Evolutionary conservation across 163 green algal species (phyloP), one percentile per base, ranked within the genome.

Genomic region (Coccomyxa subellipsoidea): DNA sequence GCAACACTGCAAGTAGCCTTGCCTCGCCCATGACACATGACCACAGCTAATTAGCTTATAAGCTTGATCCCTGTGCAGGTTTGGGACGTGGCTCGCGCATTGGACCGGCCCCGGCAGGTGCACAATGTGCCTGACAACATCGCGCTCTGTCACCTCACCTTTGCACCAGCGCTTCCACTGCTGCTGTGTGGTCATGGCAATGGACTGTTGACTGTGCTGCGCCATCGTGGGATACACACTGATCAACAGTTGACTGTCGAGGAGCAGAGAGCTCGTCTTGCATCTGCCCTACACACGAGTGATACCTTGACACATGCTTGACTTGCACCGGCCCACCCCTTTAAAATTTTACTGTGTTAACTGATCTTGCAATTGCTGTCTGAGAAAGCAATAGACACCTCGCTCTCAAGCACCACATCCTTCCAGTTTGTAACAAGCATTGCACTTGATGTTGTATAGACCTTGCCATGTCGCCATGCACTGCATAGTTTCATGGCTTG

Each of bases 81-180:
- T 59, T 97, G 93, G 93, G 93, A 97, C 82, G 87, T 96, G 53
- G 80, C 86, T 9, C 81, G 86, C 10, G 94, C 89, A 15, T 93
- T 93, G 40, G 85, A 96, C 71, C 93, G 92, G 71, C 93, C 93
- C 0, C 85, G 93, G 12, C 84, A 85, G 23, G 77, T 84, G 6
- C 70, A 71, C 0, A 71, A 7, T 27, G 38, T 31, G 2, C 36
- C 75, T 27, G 75, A 35, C 18, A 29, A 32, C 75, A 29, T 25
- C 38, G 75, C 75, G 21, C n/a, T 66, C 7, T 69, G 36, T 37
- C n/a, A 37, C 37, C 36, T 79, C 36, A 59, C 25, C 36, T 59
- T 79, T 59, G 36, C 37, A 31, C 37, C 75, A 25, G 7, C 2
- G 36, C 21, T 34, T 27, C 75, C 70, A 38, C 18, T 77, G 15